Conservation (phyloP, 2,329 filamentous ascomycete species). For the Colletotrichum chlorophyti region DNA sequence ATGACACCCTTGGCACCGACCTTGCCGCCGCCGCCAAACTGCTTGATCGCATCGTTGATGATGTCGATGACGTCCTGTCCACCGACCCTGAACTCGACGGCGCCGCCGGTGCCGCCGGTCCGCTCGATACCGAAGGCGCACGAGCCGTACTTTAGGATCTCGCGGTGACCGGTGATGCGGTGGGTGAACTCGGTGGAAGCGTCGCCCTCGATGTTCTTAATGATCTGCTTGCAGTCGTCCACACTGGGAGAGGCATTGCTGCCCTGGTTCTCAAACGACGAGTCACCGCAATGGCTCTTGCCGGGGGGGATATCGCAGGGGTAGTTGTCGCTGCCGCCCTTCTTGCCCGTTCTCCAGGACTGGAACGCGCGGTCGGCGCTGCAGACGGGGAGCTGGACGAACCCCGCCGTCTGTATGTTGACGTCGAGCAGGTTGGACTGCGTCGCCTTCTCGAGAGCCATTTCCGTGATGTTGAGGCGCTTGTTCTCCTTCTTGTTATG, state of each 20-base stretch:
- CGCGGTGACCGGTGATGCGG: conserved; percentile 31
- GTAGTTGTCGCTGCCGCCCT: conserved; percentile 34
- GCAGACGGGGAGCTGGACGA: conserved; percentile 46
- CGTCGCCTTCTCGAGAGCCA: conserved; percentile 17
- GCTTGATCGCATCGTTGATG: conserved; percentile 37
- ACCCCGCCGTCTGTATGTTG: conserved; percentile 39
- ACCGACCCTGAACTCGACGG: conserved; percentile 39
- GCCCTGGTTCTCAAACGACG: conserved; percentile 41
- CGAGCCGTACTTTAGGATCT: conserved; percentile 34
- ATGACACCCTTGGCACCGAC: conserved; percentile 43
- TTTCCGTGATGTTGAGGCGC: no score
- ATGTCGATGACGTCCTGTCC: conserved; percentile 37
- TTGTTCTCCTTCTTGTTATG: conserved; percentile 41
- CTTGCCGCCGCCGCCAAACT: conserved; percentile 37
- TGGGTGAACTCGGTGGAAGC: conserved; percentile 22
- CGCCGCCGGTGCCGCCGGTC: conserved; percentile 32
- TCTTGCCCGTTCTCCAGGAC: conserved; percentile 37
- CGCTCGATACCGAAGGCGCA: conserved; percentile 41
- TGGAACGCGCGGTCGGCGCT: conserved; percentile 38
- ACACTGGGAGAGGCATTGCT: conserved; percentile 41
- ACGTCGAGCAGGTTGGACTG: conserved; percentile 35
- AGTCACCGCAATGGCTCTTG: conserved; percentile 36
- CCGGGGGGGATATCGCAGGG: conserved; percentile 41
- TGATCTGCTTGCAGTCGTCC: conserved; percentile 41
- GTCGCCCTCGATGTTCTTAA: conserved; percentile 37